These are phyloP conservation scores for Acanthamoeba royreba DNA, from an alignment of 208 protist species.

Conservation along the genomic window DNA sequence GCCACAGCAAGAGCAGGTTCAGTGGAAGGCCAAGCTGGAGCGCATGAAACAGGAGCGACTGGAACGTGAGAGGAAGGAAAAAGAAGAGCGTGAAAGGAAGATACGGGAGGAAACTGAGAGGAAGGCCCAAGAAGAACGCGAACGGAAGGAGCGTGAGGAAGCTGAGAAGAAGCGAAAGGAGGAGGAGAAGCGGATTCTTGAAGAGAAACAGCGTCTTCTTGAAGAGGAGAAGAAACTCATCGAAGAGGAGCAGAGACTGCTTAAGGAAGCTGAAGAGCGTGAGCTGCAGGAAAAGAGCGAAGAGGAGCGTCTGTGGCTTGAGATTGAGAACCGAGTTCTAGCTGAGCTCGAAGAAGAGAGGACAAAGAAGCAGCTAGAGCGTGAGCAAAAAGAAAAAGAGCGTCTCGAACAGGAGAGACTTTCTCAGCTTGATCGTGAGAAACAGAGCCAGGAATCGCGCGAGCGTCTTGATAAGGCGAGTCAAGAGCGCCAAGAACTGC, in stretches of 20 bases:
- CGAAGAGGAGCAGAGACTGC: not conserved
- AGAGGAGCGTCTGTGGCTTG: not conserved
- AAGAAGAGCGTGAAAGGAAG: not conserved
- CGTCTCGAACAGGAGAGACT: not conserved
- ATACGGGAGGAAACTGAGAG: too few species aligned
- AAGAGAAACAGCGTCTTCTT: not conserved
- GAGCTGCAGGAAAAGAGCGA: not conserved
- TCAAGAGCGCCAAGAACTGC: not conserved
- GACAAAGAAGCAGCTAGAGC: not conserved
- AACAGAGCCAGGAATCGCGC: not conserved
- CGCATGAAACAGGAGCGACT: not conserved
- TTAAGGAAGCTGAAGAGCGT: not conserved
- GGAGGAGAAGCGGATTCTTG: not conserved
- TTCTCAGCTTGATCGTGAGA: not conserved
- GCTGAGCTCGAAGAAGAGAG: constrained; percentile 7
- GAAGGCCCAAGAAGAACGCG: not conserved
- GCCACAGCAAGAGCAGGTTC: not conserved
- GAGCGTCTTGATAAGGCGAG: not conserved
- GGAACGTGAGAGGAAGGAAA: not conserved
- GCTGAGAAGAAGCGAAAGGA: not conserved
- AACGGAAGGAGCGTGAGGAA: not conserved
- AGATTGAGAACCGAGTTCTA: constrained; percentile 10
- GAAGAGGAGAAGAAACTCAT: not conserved
- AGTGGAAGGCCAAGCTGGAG: not conserved
- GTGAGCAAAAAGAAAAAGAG: not conserved